Conservation (phyloP, 2,329 filamentous ascomycete species). For the Meredithiella fracta region DNA sequence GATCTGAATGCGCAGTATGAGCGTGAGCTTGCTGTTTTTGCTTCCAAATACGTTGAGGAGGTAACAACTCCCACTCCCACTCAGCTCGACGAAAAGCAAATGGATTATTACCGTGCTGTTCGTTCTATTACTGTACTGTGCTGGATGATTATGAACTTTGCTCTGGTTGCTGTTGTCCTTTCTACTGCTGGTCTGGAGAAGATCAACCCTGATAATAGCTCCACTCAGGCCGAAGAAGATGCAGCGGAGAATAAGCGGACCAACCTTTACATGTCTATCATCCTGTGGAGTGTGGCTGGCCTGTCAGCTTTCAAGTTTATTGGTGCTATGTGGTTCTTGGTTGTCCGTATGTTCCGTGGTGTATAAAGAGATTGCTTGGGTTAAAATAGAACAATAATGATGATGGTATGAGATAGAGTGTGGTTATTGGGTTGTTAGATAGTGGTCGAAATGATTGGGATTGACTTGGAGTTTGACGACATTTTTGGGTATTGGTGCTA, state of each 20-base stretch:
- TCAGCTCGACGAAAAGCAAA: conserved; percentile 61
- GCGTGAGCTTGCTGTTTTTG: conserved; percentile 59
- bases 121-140: conserved; percentile 77
- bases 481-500: no score
- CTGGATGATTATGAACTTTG: conserved; percentile 96
- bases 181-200: conserved; percentile 68
- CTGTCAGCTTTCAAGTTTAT: conserved; percentile 75
- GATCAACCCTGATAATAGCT: conserved; percentile 31
- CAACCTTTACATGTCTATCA: conserved; percentile 70
- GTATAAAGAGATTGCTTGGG: conserved; percentile 27
- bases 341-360: conserved; percentile 70
- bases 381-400: neutral
- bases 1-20: conserved; percentile 95
- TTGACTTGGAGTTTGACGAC: neutral
- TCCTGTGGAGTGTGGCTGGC: conserved; percentile 77
- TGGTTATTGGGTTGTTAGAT: neutral
- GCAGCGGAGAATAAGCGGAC: conserved; percentile 37
- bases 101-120: conserved; percentile 97
- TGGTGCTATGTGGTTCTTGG: conserved; percentile 80
- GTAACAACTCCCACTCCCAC: conserved; percentile 40
- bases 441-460: neutral
- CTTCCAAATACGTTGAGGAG: conserved; percentile 56
- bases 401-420: neutral
- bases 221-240: conserved; percentile 19
- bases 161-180: conserved; percentile 68